These are phyloP conservation scores for Irpex sp. DNA, from an alignment of 1,284 basidiomycete genomes.

Conservation along the genomic window DNA sequence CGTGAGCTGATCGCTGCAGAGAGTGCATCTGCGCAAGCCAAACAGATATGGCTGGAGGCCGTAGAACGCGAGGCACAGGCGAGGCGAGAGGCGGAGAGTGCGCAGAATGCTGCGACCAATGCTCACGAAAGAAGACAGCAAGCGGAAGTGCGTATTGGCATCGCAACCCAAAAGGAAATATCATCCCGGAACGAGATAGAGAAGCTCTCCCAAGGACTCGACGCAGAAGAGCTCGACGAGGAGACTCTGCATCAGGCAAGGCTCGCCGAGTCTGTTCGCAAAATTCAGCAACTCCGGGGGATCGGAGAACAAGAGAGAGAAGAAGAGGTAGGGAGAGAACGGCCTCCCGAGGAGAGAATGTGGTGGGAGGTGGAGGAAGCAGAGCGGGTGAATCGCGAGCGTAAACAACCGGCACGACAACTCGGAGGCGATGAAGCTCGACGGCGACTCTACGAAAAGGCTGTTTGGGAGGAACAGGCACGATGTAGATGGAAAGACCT, in stretches of 20 bases:
- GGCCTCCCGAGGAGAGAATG: constrained; percentile 29
- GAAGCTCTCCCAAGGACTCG: neutral
- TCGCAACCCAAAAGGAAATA: neutral
- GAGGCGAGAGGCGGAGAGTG: neutral
- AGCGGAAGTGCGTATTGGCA: neutral
- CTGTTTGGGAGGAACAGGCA: constrained; percentile 16
- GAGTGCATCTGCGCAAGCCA: neutral
- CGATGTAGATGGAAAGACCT: constrained; percentile 22
- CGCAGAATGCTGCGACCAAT: neutral
- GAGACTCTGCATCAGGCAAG: neutral
- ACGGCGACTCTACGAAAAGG: constrained; percentile 21
- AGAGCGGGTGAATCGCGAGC: neutral
- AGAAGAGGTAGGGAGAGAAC: neutral
- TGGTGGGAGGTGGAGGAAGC: neutral
- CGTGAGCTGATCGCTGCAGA: neutral
- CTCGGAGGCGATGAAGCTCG: constrained; percentile 15
- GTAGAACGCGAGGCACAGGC: neutral
- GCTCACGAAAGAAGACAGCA: neutral
- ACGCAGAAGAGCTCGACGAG: neutral
- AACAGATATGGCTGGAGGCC: neutral
- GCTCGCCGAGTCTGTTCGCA: neutral
- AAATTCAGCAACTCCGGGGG: neutral
- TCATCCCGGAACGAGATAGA: neutral
- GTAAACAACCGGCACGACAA: constrained; percentile 8
- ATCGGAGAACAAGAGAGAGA: neutral